These are phyloP conservation scores for Penicillium sp. DNA, from an alignment of 2,329 filamentous ascomycete species.

Conservation along the genomic window DNA sequence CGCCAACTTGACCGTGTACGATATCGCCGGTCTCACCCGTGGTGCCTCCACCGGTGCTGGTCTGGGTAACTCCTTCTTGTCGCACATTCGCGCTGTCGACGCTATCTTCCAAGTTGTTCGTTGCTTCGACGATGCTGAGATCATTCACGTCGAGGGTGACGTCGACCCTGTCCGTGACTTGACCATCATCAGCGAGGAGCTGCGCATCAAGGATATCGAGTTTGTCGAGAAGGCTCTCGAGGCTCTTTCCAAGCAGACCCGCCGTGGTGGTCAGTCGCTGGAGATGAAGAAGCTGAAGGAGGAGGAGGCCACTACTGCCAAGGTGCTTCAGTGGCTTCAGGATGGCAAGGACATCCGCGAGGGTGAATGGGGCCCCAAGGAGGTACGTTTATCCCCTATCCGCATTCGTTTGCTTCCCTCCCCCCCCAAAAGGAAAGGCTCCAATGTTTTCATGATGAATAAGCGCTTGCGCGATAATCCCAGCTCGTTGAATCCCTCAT, in stretches of 20 bases:
- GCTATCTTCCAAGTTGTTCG: constrained; percentile 96
- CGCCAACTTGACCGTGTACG: constrained; percentile 95
- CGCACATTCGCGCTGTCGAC: constrained; percentile 96
- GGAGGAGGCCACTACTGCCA: constrained; percentile 88
- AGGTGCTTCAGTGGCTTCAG: constrained; percentile 75
- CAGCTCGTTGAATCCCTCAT: constrained; percentile 98
- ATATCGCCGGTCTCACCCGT: constrained; percentile 93
- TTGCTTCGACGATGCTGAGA: constrained; percentile 98
- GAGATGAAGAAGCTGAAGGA: constrained; percentile 98
- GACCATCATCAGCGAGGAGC: constrained; percentile 93
- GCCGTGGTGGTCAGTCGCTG: constrained; percentile 85
- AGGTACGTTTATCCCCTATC: constrained; percentile 57
- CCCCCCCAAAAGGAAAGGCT: not conserved
- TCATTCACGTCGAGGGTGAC: constrained; percentile 98
- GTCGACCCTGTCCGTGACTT: constrained; percentile 92
- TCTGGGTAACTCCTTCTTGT: constrained; percentile 96
- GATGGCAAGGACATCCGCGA: constrained; percentile 91
- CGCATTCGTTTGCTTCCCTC: constrained; percentile 15
- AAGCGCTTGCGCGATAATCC: constrained; percentile 92
- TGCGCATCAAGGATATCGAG: constrained; percentile 97
- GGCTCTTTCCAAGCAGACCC: constrained; percentile 86
- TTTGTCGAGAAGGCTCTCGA: constrained; percentile 95
- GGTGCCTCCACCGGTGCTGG: constrained; percentile 96
- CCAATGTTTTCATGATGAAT: constrained; percentile 74
- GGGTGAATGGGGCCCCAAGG: constrained; percentile 82